These are phyloP conservation scores for Metroxylon sagu DNA, from an alignment of 176 grass and related monocot genomes.

Conservation along the genomic window DNA sequence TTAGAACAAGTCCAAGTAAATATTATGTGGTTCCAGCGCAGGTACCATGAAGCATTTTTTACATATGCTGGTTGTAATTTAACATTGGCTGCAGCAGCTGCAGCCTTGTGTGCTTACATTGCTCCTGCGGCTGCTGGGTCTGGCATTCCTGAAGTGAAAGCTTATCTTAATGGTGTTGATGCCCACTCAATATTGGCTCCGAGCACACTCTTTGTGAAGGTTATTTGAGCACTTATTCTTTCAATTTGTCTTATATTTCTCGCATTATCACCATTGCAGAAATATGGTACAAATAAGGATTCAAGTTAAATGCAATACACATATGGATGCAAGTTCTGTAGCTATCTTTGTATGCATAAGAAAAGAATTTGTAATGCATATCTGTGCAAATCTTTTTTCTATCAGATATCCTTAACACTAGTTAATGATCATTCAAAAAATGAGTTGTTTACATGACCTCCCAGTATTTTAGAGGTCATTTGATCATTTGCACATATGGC, in stretches of 20 bases:
- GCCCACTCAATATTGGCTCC: slow-evolving; percentile 53
- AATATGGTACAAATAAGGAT: too few species aligned
- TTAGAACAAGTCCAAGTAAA: neutral
- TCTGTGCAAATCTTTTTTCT: too few species aligned
- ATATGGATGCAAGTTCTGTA: too few species aligned
- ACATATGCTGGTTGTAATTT: slow-evolving; percentile 33
- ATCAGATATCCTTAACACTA: too few species aligned
- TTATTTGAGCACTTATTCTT: neutral
- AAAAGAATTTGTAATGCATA: too few species aligned
- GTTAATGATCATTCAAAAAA: too few species aligned
- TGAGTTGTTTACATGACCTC: too few species aligned
- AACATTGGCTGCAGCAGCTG: slow-evolving; percentile 23
- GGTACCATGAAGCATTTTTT: slow-evolving; percentile 34
- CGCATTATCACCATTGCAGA: too few species aligned
- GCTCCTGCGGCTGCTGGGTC: slow-evolving; percentile 53
- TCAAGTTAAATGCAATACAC: too few species aligned
- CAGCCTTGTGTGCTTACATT: slow-evolving; percentile 51
- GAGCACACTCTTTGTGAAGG: slow-evolving; percentile 63
- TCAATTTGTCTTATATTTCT: neutral
- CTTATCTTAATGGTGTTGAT: slow-evolving; percentile 63
- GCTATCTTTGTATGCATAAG: too few species aligned
- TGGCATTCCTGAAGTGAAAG: slow-evolving; percentile 71
- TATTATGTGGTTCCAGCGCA: slow-evolving; percentile 7
- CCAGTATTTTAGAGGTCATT: too few species aligned
- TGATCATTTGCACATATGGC: too few species aligned